Percentiles rank a stretch among this genome's conserved stretches.
Evolutionary conservation across 2,329 filamentous ascomycete species (phyloP).

Genomic region (Fusarium robinianum): DNA sequence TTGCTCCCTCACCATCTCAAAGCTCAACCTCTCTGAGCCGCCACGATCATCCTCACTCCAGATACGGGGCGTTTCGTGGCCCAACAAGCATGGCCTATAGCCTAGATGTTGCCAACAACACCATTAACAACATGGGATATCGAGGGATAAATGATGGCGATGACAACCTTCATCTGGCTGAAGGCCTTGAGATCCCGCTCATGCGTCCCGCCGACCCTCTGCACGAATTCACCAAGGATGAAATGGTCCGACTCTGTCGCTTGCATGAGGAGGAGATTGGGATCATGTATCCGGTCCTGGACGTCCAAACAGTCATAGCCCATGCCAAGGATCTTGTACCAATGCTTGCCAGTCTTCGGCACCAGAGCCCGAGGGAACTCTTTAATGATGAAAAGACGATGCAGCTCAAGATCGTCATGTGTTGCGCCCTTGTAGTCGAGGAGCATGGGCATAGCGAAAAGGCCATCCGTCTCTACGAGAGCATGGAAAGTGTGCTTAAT

Average conservation of each 20-base stretch:
- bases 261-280: slow-evolving; percentile 90
- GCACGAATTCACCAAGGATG: slow-evolving; percentile 75
- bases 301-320: slow-evolving; percentile 70
- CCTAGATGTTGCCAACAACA: slow-evolving; percentile 83
- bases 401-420: slow-evolving; percentile 81
- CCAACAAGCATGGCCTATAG: slow-evolving; percentile 86
- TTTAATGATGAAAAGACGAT: slow-evolving; percentile 62
- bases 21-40: slow-evolving; percentile 45
- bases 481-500: slow-evolving; percentile 73
- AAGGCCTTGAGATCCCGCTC: slow-evolving; percentile 25
- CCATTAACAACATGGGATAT: slow-evolving; percentile 88
- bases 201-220: slow-evolving; percentile 68
- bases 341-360: slow-evolving; percentile 65
- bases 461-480: slow-evolving; percentile 74
- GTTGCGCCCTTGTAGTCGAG: slow-evolving; percentile 76
- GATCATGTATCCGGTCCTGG: slow-evolving; percentile 86
- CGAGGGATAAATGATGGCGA: slow-evolving; percentile 63
- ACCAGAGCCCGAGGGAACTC: slow-evolving; percentile 41
- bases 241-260: slow-evolving; percentile 77
- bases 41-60: slow-evolving; percentile 54
- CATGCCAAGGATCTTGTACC: slow-evolving; percentile 72
- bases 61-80: slow-evolving; percentile 73
- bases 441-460: slow-evolving; percentile 77
- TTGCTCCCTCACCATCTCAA: slow-evolving; percentile 51
- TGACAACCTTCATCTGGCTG: slow-evolving; percentile 56